Base-by-base conservation (phyloP, 2,329 filamentous ascomycete genomes). In the Curvularia eragrostidis region DNA sequence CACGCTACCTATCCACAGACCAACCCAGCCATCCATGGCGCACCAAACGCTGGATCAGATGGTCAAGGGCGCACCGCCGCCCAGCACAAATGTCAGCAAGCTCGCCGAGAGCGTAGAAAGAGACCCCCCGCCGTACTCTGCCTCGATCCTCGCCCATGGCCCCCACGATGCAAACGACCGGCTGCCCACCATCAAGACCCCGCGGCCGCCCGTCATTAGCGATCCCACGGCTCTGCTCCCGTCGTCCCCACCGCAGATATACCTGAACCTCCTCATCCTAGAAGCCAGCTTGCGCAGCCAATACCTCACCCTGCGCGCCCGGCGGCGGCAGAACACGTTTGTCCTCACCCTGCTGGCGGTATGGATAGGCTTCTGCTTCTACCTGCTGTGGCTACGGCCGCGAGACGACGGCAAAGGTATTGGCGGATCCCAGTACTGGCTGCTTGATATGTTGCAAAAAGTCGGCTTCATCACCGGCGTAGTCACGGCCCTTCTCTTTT, bases 181-280 rank as follows among this genome's bases (percentile, higher is more conserved):
- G 78, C 67, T 80, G 63, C 52, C 73, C 24, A 64, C 66, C 56
- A 71, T 68, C 71, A 76, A 71, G 65, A 72, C 61, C 67, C 79
- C 52, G 63, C 79, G 58, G 15, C 65, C 56, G 32, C 75, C 81
- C 63, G 65, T 67, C 70, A 75, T 80, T 56, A 77, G 79, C 56
- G 92, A 96, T 74, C 91, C 92, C 26, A 85, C 94, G 62, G 89
- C 88, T 68, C 87, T 89, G 61, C 87, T 94, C 15, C 93, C 93
- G n/a, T 94, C 91, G 73, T 92, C 91, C 15, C 93, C 93, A 44
- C 91, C 92, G 53, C 95, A 97, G 82, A 97, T 99, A 73, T 99
- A 99, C 80, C 88, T 99, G 70, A 99, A 99, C 78, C 89, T 99
- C 23, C 86, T 99, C 58, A 96, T 99, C 70, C 91, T 99, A 77